Evolutionary conservation across 169 alveolate species (phyloP).

Genomic region (Plasmodium ovale): DNA sequence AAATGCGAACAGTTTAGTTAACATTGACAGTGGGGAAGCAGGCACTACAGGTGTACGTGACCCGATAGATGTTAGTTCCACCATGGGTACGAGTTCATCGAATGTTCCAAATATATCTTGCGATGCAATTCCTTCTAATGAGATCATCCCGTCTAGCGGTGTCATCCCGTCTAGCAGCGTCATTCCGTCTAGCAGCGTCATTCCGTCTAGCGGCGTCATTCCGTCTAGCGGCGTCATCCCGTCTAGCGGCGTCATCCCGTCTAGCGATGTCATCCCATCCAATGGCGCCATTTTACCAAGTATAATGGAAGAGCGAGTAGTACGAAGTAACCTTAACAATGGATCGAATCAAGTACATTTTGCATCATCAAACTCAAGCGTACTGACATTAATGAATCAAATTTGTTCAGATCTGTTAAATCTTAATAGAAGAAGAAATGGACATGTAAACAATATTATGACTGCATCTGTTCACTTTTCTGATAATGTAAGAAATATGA

Average conservation of each 20-base stretch:
- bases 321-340: not conserved
- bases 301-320: not conserved
- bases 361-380: slow-evolving; percentile 4
- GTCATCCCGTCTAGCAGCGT: no score
- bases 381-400: slow-evolving; percentile 60
- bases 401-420: slow-evolving; percentile 34
- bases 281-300: not conserved
- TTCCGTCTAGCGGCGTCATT: no score
- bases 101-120: not conserved
- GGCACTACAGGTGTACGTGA: no score
- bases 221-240: no score
- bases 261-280: no score
- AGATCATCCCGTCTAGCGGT: no score
- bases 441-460: not conserved
- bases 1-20: slow-evolving; percentile 10
- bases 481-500: slow-evolving; percentile 34
- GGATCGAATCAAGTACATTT: not conserved
- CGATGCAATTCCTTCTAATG: not conserved
- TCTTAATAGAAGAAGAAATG: slow-evolving; percentile 26
- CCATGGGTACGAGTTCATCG: not conserved
- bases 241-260: no score
- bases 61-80: not conserved
- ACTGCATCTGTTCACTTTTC: slow-evolving; percentile 14
- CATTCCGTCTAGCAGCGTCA: not conserved
- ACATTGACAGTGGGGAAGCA: not conserved